Conservation (phyloP, 805 yeast species). For the Sugiyamaella smithiae region DNA sequence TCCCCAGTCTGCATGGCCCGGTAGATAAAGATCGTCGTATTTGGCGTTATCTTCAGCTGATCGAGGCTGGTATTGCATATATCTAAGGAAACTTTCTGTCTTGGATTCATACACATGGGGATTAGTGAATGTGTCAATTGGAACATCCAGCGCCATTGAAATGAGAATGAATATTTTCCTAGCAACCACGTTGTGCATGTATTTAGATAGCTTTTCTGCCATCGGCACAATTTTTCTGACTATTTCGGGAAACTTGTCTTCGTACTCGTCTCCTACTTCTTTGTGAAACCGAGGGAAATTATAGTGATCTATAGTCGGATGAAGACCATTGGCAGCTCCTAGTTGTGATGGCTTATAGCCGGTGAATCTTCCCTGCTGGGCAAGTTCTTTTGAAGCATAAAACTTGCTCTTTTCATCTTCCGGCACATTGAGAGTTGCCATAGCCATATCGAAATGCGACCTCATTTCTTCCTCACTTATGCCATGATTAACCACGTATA, state of each 20-base stretch:
- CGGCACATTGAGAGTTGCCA: background rate
- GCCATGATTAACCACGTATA: background rate
- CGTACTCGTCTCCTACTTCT: background rate
- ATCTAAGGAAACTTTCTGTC: background rate
- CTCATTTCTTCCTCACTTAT: background rate
- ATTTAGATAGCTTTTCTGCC: background rate
- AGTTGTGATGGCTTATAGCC: background rate
- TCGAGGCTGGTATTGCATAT: background rate
- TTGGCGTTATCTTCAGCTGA: background rate
- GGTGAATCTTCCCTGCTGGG: background rate
- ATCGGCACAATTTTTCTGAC: background rate
- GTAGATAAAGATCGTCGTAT: background rate
- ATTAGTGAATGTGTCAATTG: background rate
- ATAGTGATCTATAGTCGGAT: conserved; percentile 1
- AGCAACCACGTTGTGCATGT: background rate
- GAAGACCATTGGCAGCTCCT: background rate
- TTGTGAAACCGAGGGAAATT: background rate
- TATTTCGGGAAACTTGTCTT: background rate
- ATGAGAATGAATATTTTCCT: background rate
- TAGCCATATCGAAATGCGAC: background rate
- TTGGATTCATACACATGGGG: background rate
- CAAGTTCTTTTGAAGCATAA: background rate
- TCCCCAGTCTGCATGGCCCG: background rate
- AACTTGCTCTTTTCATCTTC: background rate
- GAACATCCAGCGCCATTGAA: background rate